phyloP scores from a whole-genome alignment of 2,329 filamentous ascomycete species.

The Arthrinium phaeospermum region DNA sequence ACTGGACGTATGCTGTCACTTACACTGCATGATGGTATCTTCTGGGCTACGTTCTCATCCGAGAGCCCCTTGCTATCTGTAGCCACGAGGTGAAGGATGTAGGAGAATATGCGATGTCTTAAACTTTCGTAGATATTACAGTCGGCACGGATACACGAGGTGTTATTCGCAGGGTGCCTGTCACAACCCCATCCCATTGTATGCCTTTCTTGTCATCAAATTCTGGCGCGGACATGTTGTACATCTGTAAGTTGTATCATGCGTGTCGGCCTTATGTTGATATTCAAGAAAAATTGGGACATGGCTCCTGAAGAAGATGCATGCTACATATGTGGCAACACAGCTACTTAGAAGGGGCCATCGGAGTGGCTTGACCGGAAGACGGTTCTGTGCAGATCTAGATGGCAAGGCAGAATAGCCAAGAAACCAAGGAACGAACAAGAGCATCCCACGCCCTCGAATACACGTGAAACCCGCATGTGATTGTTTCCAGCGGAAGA shows the following conservation, averaged over 20 bases:
- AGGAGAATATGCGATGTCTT: neutral
- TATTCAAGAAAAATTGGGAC: neutral
- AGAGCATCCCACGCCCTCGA: neutral
- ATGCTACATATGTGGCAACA: neutral
- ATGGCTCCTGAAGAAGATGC: neutral
- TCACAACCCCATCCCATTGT: neutral
- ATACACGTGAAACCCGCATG: neutral
- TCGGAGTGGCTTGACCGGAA: neutral
- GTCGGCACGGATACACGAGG: neutral
- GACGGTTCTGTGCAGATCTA: neutral
- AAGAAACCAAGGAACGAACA: neutral
- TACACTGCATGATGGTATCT: neutral
- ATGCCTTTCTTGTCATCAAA: too few species aligned
- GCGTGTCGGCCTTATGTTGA: neutral
- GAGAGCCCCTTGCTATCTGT: neutral
- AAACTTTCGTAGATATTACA: neutral
- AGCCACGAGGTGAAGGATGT: neutral
- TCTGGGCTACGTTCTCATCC: too few species aligned
- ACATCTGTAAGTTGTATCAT: neutral
- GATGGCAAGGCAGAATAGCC: neutral
- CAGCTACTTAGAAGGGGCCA: neutral
- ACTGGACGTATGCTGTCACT: neutral
- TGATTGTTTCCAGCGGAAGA: neutral
- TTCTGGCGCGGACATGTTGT: too few species aligned
- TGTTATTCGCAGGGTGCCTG: neutral